These are phyloP conservation scores for Schizothecium vesticola DNA, from an alignment of 495 filamentous ascomycete species.

Conservation along the genomic window DNA sequence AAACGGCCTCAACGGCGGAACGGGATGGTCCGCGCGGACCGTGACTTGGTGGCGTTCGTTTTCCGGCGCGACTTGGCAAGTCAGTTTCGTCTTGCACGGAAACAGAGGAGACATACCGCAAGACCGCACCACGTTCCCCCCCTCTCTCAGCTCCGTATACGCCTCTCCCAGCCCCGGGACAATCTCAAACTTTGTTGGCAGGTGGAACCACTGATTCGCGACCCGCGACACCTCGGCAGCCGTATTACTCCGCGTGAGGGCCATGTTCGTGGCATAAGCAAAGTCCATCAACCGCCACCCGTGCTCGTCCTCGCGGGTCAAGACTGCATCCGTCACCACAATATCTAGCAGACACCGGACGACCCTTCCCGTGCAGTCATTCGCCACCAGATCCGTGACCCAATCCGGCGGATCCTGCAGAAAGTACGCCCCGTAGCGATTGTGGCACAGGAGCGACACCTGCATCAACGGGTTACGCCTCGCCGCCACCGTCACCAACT, in stretches of 20 bases:
- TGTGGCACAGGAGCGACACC: not conserved
- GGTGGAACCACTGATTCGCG: not conserved
- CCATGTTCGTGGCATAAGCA: not conserved
- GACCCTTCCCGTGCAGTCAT: not conserved
- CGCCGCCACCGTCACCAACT: not conserved
- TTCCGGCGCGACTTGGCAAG: not conserved
- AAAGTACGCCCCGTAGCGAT: not conserved
- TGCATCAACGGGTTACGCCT: not conserved
- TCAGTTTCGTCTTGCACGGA: not conserved
- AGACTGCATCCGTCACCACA: not conserved
- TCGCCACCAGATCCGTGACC: not conserved
- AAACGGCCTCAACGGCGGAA: not conserved
- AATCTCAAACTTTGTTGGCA: not conserved
- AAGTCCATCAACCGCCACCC: constrained; percentile 7
- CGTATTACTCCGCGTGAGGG: not conserved
- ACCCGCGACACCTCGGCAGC: not conserved
- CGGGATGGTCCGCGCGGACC: constrained; percentile 1
- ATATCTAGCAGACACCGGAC: not conserved
- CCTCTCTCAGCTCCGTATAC: not conserved
- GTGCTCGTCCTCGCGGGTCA: not conserved
- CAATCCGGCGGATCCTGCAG: not conserved
- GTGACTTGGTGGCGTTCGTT: not conserved
- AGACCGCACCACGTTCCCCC: not conserved
- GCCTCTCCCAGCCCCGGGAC: not conserved
- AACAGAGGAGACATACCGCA: not conserved